Evolutionary conservation across 129 eudicot genomes (phyloP).

Genomic region (Gnaphalium uliginosum): DNA sequence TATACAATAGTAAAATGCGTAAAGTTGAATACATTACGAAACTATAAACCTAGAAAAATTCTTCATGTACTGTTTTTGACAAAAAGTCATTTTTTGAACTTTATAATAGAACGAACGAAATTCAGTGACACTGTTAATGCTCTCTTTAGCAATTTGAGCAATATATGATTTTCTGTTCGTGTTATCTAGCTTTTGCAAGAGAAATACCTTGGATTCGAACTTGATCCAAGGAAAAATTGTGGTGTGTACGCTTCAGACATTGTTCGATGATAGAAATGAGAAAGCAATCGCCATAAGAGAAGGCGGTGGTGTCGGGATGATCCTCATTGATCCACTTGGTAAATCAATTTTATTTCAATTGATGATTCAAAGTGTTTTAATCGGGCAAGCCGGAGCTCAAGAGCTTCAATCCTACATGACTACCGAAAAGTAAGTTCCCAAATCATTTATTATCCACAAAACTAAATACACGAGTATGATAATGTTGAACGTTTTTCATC

Average conservation of each 20-base stretch:
- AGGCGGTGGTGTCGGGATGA: conserved; percentile 60
- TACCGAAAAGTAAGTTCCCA: conserved; percentile 40
- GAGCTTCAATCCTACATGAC: conserved; percentile 50
- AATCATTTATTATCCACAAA: neutral
- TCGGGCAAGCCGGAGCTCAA: conserved; percentile 46
- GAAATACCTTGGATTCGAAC: conserved; percentile 47
- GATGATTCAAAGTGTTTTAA: conserved; percentile 33
- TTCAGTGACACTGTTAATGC: neutral
- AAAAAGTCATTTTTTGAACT: too few relatives aligned
- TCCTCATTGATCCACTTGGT: conserved; percentile 45
- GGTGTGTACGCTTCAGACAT: conserved; percentile 46
- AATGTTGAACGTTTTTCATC: neutral
- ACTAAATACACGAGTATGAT: neutral
- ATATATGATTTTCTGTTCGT: neutral
- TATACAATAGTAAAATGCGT: too few relatives aligned
- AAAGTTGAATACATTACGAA: too few relatives aligned
- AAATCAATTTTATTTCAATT: conserved; percentile 35
- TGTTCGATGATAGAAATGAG: conserved; percentile 31
- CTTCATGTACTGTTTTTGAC: too few relatives aligned
- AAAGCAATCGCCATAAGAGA: conserved; percentile 39
- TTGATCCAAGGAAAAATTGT: conserved; percentile 57
- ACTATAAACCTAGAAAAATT: too few relatives aligned
- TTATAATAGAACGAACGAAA: too few relatives aligned
- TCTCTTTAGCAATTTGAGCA: neutral
- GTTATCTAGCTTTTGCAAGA: conserved; percentile 56